Evolutionary conservation across 148 eudicot species (phyloP).

Genomic region (Rhododendron simsii): DNA sequence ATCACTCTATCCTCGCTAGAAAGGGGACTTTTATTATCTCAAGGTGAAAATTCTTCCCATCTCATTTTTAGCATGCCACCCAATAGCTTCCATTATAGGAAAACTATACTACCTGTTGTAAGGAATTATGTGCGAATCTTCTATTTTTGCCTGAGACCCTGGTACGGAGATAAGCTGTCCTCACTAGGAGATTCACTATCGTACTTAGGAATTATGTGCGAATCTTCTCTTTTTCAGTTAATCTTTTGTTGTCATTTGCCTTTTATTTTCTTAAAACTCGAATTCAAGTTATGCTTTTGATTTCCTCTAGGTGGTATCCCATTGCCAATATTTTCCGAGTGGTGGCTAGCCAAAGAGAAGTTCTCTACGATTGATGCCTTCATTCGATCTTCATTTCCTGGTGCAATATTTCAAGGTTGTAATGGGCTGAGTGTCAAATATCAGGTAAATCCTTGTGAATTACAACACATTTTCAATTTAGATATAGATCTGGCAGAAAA

Average conservation of each 20-base stretch:
- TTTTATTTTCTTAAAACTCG: neutral
- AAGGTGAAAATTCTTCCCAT: neutral
- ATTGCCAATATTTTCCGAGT: slow-evolving; percentile 3
- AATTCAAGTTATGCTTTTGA: neutral
- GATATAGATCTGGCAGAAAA: neutral
- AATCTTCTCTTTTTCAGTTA: neutral
- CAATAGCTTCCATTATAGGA: neutral
- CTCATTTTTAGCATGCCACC: neutral
- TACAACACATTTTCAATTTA: neutral
- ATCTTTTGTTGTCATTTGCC: neutral
- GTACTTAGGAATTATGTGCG: too few relatives aligned
- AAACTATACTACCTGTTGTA: neutral
- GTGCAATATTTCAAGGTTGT: slow-evolving; percentile 4
- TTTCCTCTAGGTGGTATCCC: neutral
- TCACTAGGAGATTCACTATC: neutral
- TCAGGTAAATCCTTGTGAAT: neutral
- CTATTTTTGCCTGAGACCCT: neutral
- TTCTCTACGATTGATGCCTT: slow-evolving; percentile 1
- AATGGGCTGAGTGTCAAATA: neutral
- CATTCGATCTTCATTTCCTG: neutral
- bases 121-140: neutral
- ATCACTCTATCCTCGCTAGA: too few relatives aligned
- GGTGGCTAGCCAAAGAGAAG: slow-evolving; percentile 1
- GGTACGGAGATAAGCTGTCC: neutral
- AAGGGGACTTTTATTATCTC: neutral